Conservation (phyloP, 2,329 filamentous ascomycete genomes). For the Teratosphaeriaceae sp. region DNA sequence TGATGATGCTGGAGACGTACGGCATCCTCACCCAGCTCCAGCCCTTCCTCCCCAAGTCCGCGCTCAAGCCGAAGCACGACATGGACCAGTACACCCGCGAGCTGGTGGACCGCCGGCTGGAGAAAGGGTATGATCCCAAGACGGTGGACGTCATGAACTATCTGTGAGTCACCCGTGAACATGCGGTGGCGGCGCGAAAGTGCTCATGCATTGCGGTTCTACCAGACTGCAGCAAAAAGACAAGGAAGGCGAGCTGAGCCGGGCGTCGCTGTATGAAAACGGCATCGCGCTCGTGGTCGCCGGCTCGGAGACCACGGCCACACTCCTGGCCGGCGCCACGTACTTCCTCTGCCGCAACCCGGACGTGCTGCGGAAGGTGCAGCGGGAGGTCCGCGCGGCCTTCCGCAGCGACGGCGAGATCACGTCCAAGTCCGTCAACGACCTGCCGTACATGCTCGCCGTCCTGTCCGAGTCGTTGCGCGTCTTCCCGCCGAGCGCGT, state of each 20-base stretch:
- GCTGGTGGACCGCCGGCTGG: slow-evolving; percentile 2
- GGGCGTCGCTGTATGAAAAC: not conserved
- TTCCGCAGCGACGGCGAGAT: slow-evolving; percentile 30
- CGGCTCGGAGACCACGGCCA: slow-evolving; percentile 71
- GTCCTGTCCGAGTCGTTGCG: slow-evolving; percentile 31
- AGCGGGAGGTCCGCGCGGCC: slow-evolving; percentile 45
- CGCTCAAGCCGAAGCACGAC: slow-evolving; percentile 6
- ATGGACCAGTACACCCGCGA: slow-evolving; percentile 4
- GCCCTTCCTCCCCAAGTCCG: slow-evolving; percentile 5
- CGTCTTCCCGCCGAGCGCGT: slow-evolving; percentile 29
- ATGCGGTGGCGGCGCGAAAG: not conserved
- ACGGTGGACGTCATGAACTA: slow-evolving; percentile 5
- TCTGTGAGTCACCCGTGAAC: not conserved
- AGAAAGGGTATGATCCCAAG: not conserved
- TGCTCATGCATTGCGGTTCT: not conserved
- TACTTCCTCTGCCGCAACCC: slow-evolving; percentile 65
- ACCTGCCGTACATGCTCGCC: slow-evolving; percentile 32
- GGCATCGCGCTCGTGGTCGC: slow-evolving; percentile 43
- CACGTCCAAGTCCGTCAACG: slow-evolving; percentile 23
- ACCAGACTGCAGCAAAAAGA: slow-evolving; percentile 1
- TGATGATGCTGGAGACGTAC: not conserved
- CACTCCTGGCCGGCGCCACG: slow-evolving; percentile 61
- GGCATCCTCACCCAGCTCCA: slow-evolving; percentile 3
- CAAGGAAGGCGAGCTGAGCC: slow-evolving; percentile 3
- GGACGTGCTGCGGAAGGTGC: slow-evolving; percentile 44